Evolutionary conservation across 1,284 basidiomycete species (phyloP).

Genomic region (Ceratobasidium sp.): DNA sequence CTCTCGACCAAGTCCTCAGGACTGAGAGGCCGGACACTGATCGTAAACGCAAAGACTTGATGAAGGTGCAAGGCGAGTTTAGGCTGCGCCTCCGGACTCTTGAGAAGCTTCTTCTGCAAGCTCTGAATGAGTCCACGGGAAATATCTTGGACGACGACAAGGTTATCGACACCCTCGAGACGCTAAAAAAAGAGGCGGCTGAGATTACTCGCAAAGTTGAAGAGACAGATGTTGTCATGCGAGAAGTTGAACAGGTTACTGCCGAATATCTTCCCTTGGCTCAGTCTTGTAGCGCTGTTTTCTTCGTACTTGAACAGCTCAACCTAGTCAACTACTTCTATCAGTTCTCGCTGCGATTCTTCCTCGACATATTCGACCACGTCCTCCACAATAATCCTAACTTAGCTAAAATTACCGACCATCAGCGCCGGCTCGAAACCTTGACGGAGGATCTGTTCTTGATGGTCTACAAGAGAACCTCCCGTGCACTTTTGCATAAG

Average conservation of each 20-base stretch:
- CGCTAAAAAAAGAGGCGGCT: conserved; percentile 95
- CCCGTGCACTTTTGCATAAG: conserved; percentile 88
- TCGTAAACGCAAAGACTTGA: conserved; percentile 95
- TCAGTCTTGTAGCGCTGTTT: conserved; percentile 95
- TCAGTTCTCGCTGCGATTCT: conserved; percentile 97
- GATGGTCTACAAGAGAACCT: conserved; percentile 88
- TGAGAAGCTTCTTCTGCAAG: conserved; percentile 93
- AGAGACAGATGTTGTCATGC: conserved; percentile 96
- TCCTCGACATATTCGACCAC: conserved; percentile 98
- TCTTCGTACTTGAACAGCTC: conserved; percentile 96
- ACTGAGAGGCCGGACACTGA: conserved; percentile 98
- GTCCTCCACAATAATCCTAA: conserved; percentile 93
- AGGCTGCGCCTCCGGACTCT: conserved; percentile 90
- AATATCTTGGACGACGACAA: conserved; percentile 99
- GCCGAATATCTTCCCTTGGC: conserved; percentile 94
- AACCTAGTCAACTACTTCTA: conserved; percentile 98
- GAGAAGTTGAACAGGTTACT: conserved; percentile 95
- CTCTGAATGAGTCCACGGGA: conserved; percentile 95
- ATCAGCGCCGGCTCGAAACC: conserved; percentile 79
- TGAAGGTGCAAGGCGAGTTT: conserved; percentile 99
- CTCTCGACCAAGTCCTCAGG: conserved; percentile 95
- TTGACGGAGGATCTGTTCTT: conserved; percentile 94
- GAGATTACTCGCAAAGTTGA: conserved; percentile 98
- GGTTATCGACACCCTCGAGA: conserved; percentile 97
- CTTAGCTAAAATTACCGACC: conserved; percentile 80